Evolutionary conservation across 371 early-diverging fungal species (phyloP).

Genomic region (Mortierella sp.): DNA sequence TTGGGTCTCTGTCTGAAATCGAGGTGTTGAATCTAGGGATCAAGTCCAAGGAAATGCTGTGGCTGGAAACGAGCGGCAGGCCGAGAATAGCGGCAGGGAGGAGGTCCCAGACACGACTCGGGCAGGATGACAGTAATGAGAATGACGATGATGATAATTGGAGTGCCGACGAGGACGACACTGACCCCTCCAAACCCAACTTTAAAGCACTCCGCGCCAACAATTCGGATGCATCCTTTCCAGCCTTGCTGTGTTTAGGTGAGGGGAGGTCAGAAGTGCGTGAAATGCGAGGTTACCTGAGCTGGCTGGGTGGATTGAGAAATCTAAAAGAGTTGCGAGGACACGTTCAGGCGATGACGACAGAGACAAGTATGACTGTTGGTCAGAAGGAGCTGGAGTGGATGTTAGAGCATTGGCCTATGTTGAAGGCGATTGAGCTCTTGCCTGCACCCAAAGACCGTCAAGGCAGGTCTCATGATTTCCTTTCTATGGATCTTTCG

Average conservation of each 20-base stretch:
- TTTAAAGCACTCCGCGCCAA: too few species aligned
- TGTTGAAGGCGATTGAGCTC: not conserved
- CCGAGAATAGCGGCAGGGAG: not conserved
- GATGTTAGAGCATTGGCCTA: not conserved
- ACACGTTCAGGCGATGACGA: not conserved
- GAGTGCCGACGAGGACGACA: not conserved
- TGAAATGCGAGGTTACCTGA: not conserved
- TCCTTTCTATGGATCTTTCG: not conserved
- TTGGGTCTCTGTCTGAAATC: not conserved
- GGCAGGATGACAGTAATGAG: not conserved
- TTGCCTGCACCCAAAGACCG: not conserved
- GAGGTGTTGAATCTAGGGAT: not conserved
- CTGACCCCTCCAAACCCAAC: too few species aligned
- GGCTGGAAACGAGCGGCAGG: not conserved
- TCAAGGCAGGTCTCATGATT: not conserved
- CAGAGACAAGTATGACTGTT: not conserved
- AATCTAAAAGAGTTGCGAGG: not conserved
- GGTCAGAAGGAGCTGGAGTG: not conserved
- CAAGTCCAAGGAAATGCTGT: not conserved
- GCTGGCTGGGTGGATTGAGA: not conserved
- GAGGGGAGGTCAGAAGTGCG: not conserved
- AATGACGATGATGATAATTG: not conserved
- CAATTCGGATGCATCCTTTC: not conserved
- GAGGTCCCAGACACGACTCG: not conserved
- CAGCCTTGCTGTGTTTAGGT: not conserved